A percentile compares a stretch with the other conserved stretches of the same genome.
Conservation (phyloP, 768 basidiomycete species). For the Symmetrospora coprosmae region DNA sequence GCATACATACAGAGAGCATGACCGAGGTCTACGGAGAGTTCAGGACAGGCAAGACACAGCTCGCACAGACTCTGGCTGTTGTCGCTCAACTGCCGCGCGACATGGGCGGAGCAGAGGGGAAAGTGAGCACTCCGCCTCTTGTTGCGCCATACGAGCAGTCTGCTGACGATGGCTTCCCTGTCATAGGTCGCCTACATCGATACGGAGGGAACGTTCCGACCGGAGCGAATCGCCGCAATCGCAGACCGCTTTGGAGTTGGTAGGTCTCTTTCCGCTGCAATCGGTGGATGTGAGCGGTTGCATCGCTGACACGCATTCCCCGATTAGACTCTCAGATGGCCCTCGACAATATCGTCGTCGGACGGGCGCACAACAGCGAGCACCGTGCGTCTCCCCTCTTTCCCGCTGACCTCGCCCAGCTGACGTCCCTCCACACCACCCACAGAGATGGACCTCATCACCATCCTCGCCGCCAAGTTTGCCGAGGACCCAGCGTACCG, state of each 20-base stretch:
- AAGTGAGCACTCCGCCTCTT: constrained; percentile 44
- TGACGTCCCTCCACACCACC: background rate
- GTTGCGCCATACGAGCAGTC: background rate
- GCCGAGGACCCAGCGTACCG: constrained; percentile 50
- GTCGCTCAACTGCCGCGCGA: constrained; percentile 75
- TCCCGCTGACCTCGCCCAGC: background rate
- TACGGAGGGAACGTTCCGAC: constrained; percentile 38
- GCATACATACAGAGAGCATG: constrained; percentile 59
- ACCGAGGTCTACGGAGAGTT: constrained; percentile 96
- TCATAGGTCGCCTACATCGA: constrained; percentile 34
- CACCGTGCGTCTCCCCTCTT: constrained; percentile 47
- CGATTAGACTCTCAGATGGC: constrained; percentile 50
- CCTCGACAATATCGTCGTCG: constrained; percentile 39
- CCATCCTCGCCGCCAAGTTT: constrained; percentile 72
- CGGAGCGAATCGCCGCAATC: constrained; percentile 77
- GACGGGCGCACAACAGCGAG: constrained; percentile 80
- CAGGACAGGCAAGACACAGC: constrained; percentile 87
- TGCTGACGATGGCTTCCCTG: background rate
- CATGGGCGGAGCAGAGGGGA: constrained; percentile 73
- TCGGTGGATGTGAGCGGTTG: constrained; percentile 57
- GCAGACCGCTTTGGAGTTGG: constrained; percentile 92
- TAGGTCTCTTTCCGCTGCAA: constrained; percentile 42
- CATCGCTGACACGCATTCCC: constrained; percentile 46
- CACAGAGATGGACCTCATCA: constrained; percentile 67
- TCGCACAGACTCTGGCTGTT: constrained; percentile 90